phyloP scores from a whole-genome alignment of 345 rosid species.

The Barbarea vulgaris region DNA sequence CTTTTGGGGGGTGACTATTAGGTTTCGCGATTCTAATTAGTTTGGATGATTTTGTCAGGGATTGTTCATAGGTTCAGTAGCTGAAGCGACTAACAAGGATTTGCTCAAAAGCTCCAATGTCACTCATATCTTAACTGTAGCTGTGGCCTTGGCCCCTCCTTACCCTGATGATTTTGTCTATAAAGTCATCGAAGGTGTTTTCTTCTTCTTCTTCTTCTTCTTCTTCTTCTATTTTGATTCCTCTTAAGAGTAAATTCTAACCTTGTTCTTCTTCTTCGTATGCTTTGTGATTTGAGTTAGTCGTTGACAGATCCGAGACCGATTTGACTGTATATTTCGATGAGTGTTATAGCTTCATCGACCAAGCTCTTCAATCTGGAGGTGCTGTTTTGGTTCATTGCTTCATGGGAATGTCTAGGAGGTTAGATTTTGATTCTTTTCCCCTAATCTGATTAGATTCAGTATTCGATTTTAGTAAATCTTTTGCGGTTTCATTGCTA shows the following conservation, averaged over 20 bases:
- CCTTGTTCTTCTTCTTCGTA: neutral
- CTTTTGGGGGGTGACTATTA: neutral
- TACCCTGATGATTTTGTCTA: constrained; percentile 66
- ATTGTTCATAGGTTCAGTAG: constrained; percentile 58
- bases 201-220: neutral
- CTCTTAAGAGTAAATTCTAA: neutral
- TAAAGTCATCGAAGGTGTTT: constrained; percentile 63
- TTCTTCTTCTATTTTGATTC: neutral
- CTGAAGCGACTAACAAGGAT: constrained; percentile 61
- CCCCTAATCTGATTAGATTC: neutral
- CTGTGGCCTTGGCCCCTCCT: constrained; percentile 57
- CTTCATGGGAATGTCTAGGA: constrained; percentile 75
- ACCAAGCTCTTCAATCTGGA: constrained; percentile 65
- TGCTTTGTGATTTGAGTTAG: constrained; percentile 39
- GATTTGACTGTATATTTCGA: constrained; percentile 62
- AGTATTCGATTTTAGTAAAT: neutral
- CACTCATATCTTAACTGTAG: constrained; percentile 72
- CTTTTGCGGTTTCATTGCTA: too few relatives aligned
- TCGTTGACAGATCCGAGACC: constrained; percentile 60
- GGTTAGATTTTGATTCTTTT: constrained; percentile 46
- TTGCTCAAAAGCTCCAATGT: constrained; percentile 58
- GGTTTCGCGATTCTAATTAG: neutral
- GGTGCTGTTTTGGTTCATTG: constrained; percentile 81
- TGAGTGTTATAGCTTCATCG: constrained; percentile 67
- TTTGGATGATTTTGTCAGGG: constrained; percentile 35